phyloP scores from a whole-genome alignment of 2,329 filamentous ascomycete species.

The Alternaria ventricosa region DNA sequence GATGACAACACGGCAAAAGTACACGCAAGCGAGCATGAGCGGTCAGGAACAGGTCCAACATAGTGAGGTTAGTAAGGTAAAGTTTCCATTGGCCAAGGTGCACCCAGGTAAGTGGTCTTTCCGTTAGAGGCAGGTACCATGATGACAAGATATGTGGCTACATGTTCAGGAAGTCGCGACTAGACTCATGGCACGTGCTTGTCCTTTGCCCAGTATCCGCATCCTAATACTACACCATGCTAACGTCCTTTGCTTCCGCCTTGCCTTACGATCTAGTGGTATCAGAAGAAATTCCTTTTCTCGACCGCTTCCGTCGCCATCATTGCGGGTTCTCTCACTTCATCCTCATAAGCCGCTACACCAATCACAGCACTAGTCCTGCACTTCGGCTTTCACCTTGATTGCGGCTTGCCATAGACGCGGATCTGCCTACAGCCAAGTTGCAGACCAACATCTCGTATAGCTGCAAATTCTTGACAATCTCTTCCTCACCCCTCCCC shows the following conservation, averaged over 20 bases:
- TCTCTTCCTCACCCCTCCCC: background rate
- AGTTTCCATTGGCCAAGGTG: rapidly evolving
- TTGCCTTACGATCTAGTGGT: background rate
- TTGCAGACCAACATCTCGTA: background rate
- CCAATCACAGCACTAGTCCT: background rate
- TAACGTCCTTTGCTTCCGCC: background rate
- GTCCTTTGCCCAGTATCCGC: background rate
- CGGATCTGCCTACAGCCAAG: background rate
- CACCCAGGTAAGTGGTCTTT: background rate
- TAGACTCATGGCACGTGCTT: background rate
- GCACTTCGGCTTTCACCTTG: background rate
- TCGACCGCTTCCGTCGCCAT: background rate
- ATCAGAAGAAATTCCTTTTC: background rate
- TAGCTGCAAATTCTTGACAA: background rate
- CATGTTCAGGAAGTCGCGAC: background rate
- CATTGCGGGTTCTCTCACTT: background rate
- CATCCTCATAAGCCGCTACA: background rate
- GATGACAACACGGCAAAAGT: background rate
- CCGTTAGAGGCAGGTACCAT: background rate
- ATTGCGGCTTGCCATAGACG: background rate
- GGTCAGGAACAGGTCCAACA: background rate
- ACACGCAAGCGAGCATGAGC: background rate
- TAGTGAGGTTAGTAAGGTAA: background rate
- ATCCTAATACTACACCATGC: background rate
- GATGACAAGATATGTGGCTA: background rate